Percentiles rank a stretch among this genome's conserved stretches.
phyloP scores from a whole-genome alignment of 1,284 basidiomycete species.

The Phlebopus sp. region DNA sequence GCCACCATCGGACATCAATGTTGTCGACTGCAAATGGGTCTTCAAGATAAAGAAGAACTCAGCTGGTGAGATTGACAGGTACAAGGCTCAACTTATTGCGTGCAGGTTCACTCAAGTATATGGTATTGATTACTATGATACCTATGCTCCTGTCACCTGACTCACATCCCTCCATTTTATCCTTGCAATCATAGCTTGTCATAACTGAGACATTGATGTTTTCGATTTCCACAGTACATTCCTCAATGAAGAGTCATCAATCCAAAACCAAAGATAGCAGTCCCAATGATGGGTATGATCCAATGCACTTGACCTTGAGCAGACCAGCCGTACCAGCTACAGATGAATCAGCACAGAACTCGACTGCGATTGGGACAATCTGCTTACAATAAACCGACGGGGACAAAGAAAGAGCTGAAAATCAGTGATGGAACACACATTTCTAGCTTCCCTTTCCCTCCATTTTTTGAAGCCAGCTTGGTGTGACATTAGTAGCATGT shows the following conservation, averaged over 20 bases:
- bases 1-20: constrained; percentile 1
- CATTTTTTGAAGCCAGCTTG: constrained; percentile 57
- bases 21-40: constrained; percentile 31
- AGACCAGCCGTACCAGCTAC: constrained; percentile 41
- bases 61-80: constrained; percentile 25
- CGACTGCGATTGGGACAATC: background rate
- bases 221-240: constrained; percentile 15
- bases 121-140: constrained; percentile 9
- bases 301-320: constrained; percentile 35
- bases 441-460: constrained; percentile 66
- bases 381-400: constrained; percentile 68
- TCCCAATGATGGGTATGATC: constrained; percentile 41
- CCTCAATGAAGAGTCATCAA: constrained; percentile 28
- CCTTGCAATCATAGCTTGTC: background rate
- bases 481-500: background rate
- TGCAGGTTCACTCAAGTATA: constrained; percentile 12
- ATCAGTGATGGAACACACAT: constrained; percentile 69
- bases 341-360: constrained; percentile 1
- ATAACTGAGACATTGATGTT: constrained; percentile 11
- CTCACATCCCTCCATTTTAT: constrained; percentile 23
- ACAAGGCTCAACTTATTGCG: constrained; percentile 19
- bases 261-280: constrained; percentile 44
- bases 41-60: constrained; percentile 32
- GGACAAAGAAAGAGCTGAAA: constrained; percentile 67
- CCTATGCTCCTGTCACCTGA: constrained; percentile 23